Percentiles rank a stretch among this genome's conserved stretches.
Evolutionary conservation across 371 early-diverging fungal genomes (phyloP).

Genomic region (Coemansia sp.): DNA sequence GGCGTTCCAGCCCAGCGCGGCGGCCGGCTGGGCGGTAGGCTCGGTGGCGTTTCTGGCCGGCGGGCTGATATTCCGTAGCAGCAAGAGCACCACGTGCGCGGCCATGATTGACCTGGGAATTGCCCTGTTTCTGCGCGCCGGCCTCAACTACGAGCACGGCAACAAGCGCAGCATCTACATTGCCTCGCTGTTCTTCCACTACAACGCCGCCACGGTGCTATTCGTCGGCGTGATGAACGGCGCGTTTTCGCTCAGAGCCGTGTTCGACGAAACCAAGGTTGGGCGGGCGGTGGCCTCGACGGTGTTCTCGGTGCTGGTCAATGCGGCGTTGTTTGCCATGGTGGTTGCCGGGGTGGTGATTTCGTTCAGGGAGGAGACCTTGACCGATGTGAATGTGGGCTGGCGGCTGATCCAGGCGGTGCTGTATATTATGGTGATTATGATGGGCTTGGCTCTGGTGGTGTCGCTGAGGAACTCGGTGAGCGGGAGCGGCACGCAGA

Average conservation of each 20-base stretch:
- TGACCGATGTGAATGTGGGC: not conserved
- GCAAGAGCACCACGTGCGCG: constrained; percentile 1
- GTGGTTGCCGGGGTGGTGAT: constrained; percentile 9
- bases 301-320: not conserved
- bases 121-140: constrained; percentile 27
- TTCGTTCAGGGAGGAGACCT: constrained; percentile 6
- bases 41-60: constrained; percentile 4
- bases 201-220: constrained; percentile 8
- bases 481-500: not conserved
- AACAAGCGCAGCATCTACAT: constrained; percentile 19
- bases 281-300: not conserved
- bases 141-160: constrained; percentile 5
- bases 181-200: constrained; percentile 36
- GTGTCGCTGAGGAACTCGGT: not conserved
- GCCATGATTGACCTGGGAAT: constrained; percentile 10
- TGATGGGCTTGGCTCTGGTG: not conserved
- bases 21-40: constrained; percentile 26
- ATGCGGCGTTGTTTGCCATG: constrained; percentile 4
- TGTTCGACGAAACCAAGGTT: not conserved
- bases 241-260: not conserved
- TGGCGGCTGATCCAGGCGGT: constrained; percentile 10
- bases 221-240: constrained; percentile 5
- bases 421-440: constrained; percentile 10
- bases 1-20: constrained; percentile 8
- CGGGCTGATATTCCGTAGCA: not conserved